These are phyloP conservation scores for Patellaria atrata DNA, from an alignment of 495 filamentous ascomycete species.

Conservation along the genomic window DNA sequence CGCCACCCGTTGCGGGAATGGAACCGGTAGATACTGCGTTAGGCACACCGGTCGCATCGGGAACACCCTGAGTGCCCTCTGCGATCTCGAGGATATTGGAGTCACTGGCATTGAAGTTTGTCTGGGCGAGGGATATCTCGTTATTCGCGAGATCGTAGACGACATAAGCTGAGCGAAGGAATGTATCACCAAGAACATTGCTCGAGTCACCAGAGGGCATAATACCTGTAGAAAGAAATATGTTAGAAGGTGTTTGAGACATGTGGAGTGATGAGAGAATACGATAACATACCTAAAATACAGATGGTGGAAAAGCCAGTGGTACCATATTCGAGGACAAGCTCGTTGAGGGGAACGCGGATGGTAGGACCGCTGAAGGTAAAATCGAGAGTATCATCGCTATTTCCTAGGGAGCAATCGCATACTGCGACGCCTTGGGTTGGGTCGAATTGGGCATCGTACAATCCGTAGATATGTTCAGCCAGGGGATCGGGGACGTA, in stretches of 20 bases:
- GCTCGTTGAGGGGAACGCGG: conserved; percentile 55
- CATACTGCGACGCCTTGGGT: conserved; percentile 49
- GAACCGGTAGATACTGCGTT: conserved; percentile 41
- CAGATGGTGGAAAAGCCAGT: conserved; percentile 36
- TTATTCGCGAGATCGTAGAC: conserved; percentile 86
- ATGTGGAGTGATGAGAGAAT: conserved; percentile 20
- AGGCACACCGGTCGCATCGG: conserved; percentile 51
- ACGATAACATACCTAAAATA: conserved; percentile 41
- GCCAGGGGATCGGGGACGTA: conserved; percentile 67
- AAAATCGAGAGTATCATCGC: conserved; percentile 38
- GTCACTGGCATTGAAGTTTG: conserved; percentile 59
- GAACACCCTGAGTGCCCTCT: conserved; percentile 46
- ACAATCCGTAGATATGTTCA: conserved; percentile 44
- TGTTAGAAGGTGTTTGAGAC: conserved; percentile 21
- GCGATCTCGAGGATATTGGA: conserved; percentile 60
- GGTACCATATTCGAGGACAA: conserved; percentile 52
- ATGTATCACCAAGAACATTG: conserved; percentile 78
- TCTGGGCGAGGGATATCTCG: conserved; percentile 74
- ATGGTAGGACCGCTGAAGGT: conserved; percentile 65
- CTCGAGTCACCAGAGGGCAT: conserved; percentile 49
- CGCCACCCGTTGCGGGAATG: conserved; percentile 20
- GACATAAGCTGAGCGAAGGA: conserved; percentile 80
- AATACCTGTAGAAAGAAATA: conserved; percentile 50
- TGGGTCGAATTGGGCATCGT: conserved; percentile 49
- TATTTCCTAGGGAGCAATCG: conserved; percentile 51